Evolutionary conservation across 768 basidiomycete species (phyloP).

Genomic region (Boletus reticulatus): DNA sequence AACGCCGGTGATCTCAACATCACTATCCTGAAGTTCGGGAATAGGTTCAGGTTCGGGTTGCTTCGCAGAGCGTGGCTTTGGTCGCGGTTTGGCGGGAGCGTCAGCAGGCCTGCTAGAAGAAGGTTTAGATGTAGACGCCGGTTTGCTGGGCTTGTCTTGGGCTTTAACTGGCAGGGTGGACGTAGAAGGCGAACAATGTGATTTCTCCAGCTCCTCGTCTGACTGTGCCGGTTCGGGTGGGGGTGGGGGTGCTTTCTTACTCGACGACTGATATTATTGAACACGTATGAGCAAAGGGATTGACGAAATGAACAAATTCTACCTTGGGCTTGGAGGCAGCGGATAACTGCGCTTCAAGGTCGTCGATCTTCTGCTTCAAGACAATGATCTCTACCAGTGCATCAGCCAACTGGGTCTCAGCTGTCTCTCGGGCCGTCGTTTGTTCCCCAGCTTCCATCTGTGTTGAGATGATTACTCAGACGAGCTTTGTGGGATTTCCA

Average conservation of each 20-base stretch:
- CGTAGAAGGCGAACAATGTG: conserved; percentile 14
- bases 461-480: neutral
- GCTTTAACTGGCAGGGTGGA: conserved; percentile 7
- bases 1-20: conserved; percentile 28
- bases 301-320: conserved; percentile 10
- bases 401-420: conserved; percentile 34
- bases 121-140: conserved; percentile 14
- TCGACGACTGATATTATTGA: conserved; percentile 7
- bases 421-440: conserved; percentile 36
- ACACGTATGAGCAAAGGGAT: neutral
- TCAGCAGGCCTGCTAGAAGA: conserved; percentile 17
- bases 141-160: conserved; percentile 18
- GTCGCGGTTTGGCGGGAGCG: conserved; percentile 20
- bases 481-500: neutral
- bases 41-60: conserved; percentile 14
- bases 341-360: conserved; percentile 45
- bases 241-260: conserved; percentile 9
- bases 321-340: conserved; percentile 33
- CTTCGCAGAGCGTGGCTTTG: conserved; percentile 21
- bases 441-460: conserved; percentile 41
- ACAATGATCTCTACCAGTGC: conserved; percentile 24
- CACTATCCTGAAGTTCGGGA: conserved; percentile 26
- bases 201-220: conserved; percentile 26
- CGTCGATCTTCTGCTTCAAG: conserved; percentile 40
- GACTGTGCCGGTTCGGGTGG: conserved; percentile 9